phyloP scores from a whole-genome alignment of 1,284 basidiomycete species.

The Malassezia globosa region DNA sequence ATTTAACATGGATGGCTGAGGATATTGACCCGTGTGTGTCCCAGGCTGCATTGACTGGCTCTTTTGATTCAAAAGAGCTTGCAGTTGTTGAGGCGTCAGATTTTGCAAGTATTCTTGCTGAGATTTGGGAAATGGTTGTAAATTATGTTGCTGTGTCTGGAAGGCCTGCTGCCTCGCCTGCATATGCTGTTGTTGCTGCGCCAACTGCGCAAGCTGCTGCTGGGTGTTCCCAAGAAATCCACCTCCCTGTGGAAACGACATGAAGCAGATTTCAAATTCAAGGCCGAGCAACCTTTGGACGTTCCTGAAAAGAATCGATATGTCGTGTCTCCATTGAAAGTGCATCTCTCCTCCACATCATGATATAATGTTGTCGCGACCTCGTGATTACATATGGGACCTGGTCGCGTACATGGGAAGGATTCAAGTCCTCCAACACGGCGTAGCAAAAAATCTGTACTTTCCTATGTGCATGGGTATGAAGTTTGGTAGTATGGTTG shows the following conservation, averaged over 20 bases:
- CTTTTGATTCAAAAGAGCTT: constrained; percentile 13
- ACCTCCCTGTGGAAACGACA: constrained; percentile 1
- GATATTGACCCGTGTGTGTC: background rate
- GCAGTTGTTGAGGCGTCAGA: constrained; percentile 15
- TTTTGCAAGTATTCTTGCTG: constrained; percentile 19
- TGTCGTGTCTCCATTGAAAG: too few relatives aligned
- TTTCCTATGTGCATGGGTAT: too few relatives aligned
- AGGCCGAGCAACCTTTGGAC: too few relatives aligned
- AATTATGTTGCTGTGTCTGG: constrained; percentile 3
- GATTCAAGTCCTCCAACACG: too few relatives aligned
- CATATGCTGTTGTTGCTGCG: constrained; percentile 23
- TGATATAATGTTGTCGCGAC: too few relatives aligned
- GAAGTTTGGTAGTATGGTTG: too few relatives aligned
- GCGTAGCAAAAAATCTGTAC: too few relatives aligned
- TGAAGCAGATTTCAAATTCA: too few relatives aligned
- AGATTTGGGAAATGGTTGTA: constrained; percentile 3
- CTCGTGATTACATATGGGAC: too few relatives aligned
- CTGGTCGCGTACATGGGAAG: too few relatives aligned
- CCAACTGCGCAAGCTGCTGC: constrained; percentile 24
- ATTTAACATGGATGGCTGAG: background rate
- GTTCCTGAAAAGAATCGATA: too few relatives aligned
- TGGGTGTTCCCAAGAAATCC: constrained; percentile 4
- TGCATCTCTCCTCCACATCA: too few relatives aligned
- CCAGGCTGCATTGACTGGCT: background rate
- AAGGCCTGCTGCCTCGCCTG: constrained; percentile 6